Percentiles rank a stretch among this genome's conserved stretches.
Conservation (phyloP, 1,139 yeast species). For the Candida dubliniensis region DNA sequence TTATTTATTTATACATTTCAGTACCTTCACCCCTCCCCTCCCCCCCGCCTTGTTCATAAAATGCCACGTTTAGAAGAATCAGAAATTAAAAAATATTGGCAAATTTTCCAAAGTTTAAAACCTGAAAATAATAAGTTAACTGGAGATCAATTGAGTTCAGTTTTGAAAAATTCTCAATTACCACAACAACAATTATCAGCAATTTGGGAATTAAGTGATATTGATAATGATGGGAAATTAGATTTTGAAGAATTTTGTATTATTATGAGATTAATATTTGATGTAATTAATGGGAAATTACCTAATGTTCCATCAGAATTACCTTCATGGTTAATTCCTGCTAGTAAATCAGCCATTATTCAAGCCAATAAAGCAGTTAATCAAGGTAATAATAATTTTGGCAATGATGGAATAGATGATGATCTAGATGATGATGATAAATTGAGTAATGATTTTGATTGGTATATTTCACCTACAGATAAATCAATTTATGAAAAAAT, state of each 20-base stretch:
- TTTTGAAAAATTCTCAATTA: conserved; percentile 84
- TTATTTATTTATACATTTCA: neutral
- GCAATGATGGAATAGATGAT: conserved; percentile 39
- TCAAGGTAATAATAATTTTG: conserved; percentile 29
- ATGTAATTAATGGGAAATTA: conserved; percentile 76
- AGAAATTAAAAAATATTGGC: conserved; percentile 97
- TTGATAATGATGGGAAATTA: conserved; percentile 84
- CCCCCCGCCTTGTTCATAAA: neutral
- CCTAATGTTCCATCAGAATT: conserved; percentile 63
- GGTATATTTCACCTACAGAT: conserved; percentile 95
- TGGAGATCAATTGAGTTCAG: conserved; percentile 84
- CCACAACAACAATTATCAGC: conserved; percentile 71
- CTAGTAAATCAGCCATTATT: conserved; percentile 79
- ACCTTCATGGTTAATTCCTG: conserved; percentile 92
- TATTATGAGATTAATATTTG: conserved; percentile 93
- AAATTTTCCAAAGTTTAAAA: conserved; percentile 84
- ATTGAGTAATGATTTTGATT: conserved; percentile 75
- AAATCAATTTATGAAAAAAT: conserved; percentile 75
- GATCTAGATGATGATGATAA: conserved; percentile 55
- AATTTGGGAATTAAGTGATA: conserved; percentile 92
- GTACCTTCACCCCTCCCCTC: neutral
- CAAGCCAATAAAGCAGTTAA: conserved; percentile 73
- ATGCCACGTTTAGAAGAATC: conserved; percentile 82
- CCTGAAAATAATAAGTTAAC: conserved; percentile 77
- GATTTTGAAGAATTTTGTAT: conserved; percentile 98